Evolutionary conservation across 495 filamentous ascomycete genomes (phyloP).

Genomic region (Apodospora peruviana): DNA sequence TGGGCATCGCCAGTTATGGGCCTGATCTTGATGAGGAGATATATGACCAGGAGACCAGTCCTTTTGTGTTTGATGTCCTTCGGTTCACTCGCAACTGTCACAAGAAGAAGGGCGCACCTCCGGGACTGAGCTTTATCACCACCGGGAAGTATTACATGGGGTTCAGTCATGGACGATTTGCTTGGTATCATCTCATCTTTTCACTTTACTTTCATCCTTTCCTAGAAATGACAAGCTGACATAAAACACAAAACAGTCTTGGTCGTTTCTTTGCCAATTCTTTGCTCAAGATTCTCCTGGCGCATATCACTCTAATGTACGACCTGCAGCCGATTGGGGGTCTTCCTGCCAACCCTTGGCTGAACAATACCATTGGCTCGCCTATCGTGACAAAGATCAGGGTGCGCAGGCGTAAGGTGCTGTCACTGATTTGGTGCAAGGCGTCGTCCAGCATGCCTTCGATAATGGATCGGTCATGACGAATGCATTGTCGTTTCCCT

Average conservation of each 20-base stretch:
- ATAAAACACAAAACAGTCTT: slow-evolving; percentile 11
- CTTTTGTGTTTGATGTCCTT: slow-evolving; percentile 31
- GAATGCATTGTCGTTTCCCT: not conserved
- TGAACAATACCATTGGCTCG: slow-evolving; percentile 9
- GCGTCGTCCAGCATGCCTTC: not conserved
- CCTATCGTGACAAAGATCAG: slow-evolving; percentile 1
- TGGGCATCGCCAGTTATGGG: slow-evolving; percentile 31
- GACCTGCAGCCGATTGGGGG: slow-evolving; percentile 26
- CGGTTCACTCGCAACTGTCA: no score
- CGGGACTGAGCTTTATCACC: slow-evolving; percentile 20
- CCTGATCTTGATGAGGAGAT: slow-evolving; percentile 34
- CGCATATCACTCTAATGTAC: slow-evolving; percentile 33
- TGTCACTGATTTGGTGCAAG: not conserved
- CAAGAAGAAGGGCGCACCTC: slow-evolving; percentile 1
- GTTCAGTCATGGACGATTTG: slow-evolving; percentile 34
- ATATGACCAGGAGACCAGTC: slow-evolving; percentile 22
- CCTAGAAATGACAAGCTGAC: not conserved
- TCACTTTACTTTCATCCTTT: not conserved
- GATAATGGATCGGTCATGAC: not conserved
- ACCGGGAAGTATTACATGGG: slow-evolving; percentile 31
- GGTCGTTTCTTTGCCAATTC: slow-evolving; percentile 38
- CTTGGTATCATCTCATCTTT: slow-evolving; percentile 24
- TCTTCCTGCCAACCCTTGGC: slow-evolving; percentile 4
- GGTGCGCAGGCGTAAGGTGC: slow-evolving; percentile 4
- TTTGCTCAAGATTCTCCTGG: slow-evolving; percentile 37